Evolutionary conservation across 768 basidiomycete genomes (phyloP).

Genomic region (Hemileccinum impolitum): DNA sequence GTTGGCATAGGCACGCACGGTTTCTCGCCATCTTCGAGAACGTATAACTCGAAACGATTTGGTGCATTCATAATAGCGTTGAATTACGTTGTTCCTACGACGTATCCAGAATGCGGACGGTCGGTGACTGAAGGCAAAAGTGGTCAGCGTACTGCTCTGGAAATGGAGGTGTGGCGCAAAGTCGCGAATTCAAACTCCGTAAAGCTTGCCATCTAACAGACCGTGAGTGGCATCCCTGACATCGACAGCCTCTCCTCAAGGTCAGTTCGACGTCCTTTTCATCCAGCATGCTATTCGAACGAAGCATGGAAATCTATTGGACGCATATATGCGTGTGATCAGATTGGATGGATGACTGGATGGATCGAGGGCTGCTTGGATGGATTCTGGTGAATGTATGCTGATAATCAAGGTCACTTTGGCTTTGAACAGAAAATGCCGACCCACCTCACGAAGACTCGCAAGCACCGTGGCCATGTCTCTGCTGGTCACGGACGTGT

Average conservation of each 20-base stretch:
- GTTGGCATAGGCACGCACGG: conserved; percentile 57
- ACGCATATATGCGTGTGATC: conserved; percentile 15
- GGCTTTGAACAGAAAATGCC: conserved; percentile 66
- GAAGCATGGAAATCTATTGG: conserved; percentile 11
- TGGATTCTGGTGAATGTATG: conserved; percentile 21
- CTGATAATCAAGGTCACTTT: conserved; percentile 17
- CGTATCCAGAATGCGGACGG: too few species aligned
- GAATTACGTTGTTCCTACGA: too few species aligned
- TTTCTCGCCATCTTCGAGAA: conserved; percentile 91
- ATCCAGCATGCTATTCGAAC: conserved; percentile 12
- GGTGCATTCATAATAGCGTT: conserved; percentile 78
- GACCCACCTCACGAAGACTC: conserved; percentile 93
- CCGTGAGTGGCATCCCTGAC: conserved; percentile 31
- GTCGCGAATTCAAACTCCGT: conserved; percentile 26
- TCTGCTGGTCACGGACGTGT: conserved; percentile 99
- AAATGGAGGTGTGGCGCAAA: conserved; percentile 19
- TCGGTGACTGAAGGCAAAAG: background rate
- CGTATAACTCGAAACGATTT: conserved; percentile 86
- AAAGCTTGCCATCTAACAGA: conserved; percentile 4
- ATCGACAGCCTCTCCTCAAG: conserved; percentile 58
- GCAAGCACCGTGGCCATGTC: conserved; percentile 99
- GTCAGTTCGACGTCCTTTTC: conserved; percentile 44
- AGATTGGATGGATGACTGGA: conserved; percentile 45
- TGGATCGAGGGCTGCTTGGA: conserved; percentile 39
- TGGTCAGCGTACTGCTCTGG: conserved; percentile 16